phyloP scores from a whole-genome alignment of 2,329 filamentous ascomycete species.

The Stylonectria norvegica region DNA sequence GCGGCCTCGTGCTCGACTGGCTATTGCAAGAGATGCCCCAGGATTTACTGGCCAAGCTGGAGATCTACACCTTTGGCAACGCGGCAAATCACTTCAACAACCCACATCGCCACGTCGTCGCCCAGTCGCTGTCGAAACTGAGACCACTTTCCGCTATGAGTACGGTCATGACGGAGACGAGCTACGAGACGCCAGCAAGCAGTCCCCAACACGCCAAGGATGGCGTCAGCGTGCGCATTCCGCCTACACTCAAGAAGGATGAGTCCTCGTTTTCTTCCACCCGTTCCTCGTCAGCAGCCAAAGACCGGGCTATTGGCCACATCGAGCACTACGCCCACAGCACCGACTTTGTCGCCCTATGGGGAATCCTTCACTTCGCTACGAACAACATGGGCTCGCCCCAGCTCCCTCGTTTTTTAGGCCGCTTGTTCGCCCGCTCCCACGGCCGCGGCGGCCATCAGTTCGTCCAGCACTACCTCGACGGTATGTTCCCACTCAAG shows the following conservation, averaged over 20 bases:
- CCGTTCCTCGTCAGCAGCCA: constrained; percentile 35
- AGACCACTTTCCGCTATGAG: constrained; percentile 35
- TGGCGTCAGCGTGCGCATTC: constrained; percentile 10
- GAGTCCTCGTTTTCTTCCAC: constrained; percentile 32
- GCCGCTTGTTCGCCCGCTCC: constrained; percentile 56
- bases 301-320: constrained; percentile 57
- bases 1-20: constrained; percentile 71
- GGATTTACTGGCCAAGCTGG: constrained; percentile 63
- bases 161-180: constrained; percentile 36
- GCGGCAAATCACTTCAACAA: constrained; percentile 83
- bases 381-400: constrained; percentile 39
- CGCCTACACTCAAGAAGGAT: constrained; percentile 17
- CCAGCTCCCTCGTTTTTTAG: constrained; percentile 58
- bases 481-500: constrained; percentile 57
- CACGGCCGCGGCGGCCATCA: constrained; percentile 53
- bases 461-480: constrained; percentile 59
- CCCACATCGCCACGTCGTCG: constrained; percentile 53
- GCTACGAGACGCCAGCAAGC: constrained; percentile 23
- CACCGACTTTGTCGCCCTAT: constrained; percentile 69
- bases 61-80: constrained; percentile 76
- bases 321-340: constrained; percentile 80
- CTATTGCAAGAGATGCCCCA: constrained; percentile 68
- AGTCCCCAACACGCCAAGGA: constrained; percentile 20
- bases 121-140: constrained; percentile 36
- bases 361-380: constrained; percentile 69